Conservation (phyloP, 2,329 filamentous ascomycete genomes). For the Aureobasidium pullulans region DNA sequence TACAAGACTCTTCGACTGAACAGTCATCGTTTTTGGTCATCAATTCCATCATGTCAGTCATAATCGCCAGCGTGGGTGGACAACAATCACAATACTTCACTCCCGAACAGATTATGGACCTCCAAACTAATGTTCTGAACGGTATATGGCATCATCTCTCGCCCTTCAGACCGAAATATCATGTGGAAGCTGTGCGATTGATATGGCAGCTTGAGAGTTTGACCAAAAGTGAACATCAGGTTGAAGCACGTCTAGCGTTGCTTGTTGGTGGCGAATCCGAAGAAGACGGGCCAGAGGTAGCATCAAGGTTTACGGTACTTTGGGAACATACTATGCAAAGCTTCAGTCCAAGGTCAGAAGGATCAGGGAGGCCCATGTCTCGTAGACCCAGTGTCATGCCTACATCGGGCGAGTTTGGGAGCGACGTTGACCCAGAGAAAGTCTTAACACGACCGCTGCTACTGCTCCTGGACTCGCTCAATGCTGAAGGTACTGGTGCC, state of each 20-base stretch:
- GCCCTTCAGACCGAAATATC: conserved; percentile 79
- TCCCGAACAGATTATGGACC: conserved; percentile 46
- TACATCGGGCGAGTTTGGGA: conserved; percentile 30
- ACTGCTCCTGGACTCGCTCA: conserved; percentile 69
- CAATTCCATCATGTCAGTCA: conserved; percentile 19
- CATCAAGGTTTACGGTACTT: conserved; percentile 63
- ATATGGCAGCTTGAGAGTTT: conserved; percentile 82
- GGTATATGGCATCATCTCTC: conserved; percentile 76
- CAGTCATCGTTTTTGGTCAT: conserved; percentile 19
- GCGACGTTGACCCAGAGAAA: conserved; percentile 56
- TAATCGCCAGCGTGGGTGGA: conserved; percentile 7
- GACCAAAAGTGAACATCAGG: conserved; percentile 28
- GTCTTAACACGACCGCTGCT: conserved; percentile 78
- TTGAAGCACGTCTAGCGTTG: conserved; percentile 11
- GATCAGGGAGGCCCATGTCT: conserved; percentile 16
- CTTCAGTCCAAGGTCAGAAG: conserved; percentile 12
- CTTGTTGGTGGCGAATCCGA: conserved; percentile 5
- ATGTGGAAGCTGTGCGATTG: conserved; percentile 82
- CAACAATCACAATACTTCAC: conserved; percentile 9
- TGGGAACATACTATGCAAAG: conserved; percentile 65
- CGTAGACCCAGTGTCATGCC: conserved; percentile 24
- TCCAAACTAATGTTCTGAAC: conserved; percentile 62
- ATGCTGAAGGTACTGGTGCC: conserved; percentile 63
- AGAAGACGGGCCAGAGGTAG: conserved; percentile 42
- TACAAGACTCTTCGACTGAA: background rate